Evolutionary conservation across 768 basidiomycete genomes (phyloP).

Genomic region (Mycena indigotica): DNA sequence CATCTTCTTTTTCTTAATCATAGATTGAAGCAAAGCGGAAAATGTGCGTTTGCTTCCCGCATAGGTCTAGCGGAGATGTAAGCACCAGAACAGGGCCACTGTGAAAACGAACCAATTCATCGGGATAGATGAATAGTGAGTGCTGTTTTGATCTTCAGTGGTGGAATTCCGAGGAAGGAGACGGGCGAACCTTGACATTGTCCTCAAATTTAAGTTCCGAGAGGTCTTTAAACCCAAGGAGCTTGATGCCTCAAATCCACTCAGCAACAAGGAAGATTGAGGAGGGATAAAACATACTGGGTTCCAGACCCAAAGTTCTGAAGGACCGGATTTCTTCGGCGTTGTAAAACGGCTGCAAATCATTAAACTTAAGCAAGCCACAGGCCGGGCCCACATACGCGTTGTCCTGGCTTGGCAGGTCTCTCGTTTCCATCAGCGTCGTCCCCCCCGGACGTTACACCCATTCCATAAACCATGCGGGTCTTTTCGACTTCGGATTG

Average conservation of each 20-base stretch:
- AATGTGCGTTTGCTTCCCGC: conserved; percentile 93
- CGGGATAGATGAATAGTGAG: conserved; percentile 87
- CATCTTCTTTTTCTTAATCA: conserved; percentile 79
- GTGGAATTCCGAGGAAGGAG: background rate
- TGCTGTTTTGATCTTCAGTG: conserved; percentile 39
- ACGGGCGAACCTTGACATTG: conserved; percentile 60
- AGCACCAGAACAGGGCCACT: background rate
- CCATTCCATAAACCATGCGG: conserved; percentile 49
- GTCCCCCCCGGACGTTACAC: conserved; percentile 44
- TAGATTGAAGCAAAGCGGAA: conserved; percentile 79
- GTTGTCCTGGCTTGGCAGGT: conserved; percentile 51
- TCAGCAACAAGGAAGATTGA: background rate
- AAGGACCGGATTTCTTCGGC: conserved; percentile 82
- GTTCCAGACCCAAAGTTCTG: conserved; percentile 76
- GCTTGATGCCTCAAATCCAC: conserved; percentile 41
- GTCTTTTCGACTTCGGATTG: conserved; percentile 49
- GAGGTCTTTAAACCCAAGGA: conserved; percentile 88
- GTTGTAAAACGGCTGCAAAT: conserved; percentile 78
- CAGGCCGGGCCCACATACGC: conserved; percentile 45
- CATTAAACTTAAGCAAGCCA: conserved; percentile 4
- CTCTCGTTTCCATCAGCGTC: conserved; percentile 37
- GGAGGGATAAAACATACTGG: conserved; percentile 51
- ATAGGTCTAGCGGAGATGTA: conserved; percentile 55
- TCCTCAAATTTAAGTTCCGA: conserved; percentile 77
- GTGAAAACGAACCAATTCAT: conserved; percentile 68